phyloP scores from a whole-genome alignment of 768 basidiomycete genomes.

The Agaricus sinodeliciosus region DNA sequence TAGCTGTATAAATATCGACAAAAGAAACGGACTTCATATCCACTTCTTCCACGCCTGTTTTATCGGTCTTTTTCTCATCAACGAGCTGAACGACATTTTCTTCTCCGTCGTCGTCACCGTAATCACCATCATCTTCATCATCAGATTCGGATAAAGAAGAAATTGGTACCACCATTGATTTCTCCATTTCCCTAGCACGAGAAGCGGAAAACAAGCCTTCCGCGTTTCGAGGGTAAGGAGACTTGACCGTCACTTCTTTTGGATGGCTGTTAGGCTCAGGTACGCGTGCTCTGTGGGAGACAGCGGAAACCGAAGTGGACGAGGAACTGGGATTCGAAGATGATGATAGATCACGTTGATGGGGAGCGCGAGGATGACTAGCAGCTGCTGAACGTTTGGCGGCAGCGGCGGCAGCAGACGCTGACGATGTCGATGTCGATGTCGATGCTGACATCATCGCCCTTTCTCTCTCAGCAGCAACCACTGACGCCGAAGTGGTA shows the following conservation, averaged over 20 bases:
- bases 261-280: not conserved
- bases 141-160: conserved; percentile 7
- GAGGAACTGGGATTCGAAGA: conserved; percentile 3
- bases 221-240: not conserved
- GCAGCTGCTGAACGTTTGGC: not conserved
- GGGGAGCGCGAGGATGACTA: not conserved
- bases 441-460: not conserved
- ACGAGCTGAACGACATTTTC: not conserved
- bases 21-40: conserved; percentile 7
- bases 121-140: not conserved
- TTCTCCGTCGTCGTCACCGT: not conserved
- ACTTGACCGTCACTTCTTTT: conserved; percentile 12
- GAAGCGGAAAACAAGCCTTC: conserved; percentile 8
- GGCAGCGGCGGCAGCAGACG: conserved; percentile 5
- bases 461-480: conserved; percentile 8
- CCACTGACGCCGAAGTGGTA: conserved; percentile 9
- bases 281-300: conserved; percentile 7
- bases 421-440: not conserved
- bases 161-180: conserved; percentile 4
- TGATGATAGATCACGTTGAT: not conserved
- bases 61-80: not conserved
- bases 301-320: conserved; percentile 8
- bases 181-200: not conserved
- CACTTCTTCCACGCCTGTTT: not conserved
- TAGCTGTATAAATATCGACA: conserved; percentile 18